Evolutionary conservation across 1,284 basidiomycete species (phyloP), one percentile per base, ranked within the genome.

Genomic region (Athelia psychrophila): DNA sequence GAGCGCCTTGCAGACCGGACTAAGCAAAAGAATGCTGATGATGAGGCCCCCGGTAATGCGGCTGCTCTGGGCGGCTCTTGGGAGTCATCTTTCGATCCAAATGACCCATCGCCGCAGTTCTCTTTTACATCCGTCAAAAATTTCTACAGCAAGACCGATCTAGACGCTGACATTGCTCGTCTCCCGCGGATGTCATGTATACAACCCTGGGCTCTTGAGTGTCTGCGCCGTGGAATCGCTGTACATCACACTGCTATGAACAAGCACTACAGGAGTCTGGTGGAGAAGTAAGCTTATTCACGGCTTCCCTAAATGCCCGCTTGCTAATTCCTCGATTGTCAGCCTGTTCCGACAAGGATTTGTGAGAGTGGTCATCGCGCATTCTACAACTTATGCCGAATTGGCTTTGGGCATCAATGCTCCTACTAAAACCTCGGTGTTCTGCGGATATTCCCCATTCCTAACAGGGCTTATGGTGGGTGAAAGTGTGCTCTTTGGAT

Each of bases 381-480:
- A n/a, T n/a, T n/a, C n/a, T n/a, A n/a, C n/a, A n/a, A n/a, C n/a
- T n/a, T n/a, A n/a, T n/a, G n/a, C n/a, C n/a, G n/a, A n/a, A n/a
- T 69, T 88, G 49, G 86, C 87, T 2, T 68, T 89, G 10, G 86
- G 87, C 53, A 89, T 88, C 62, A 89, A 88, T 58, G 85, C 84
- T 0, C 86, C 86, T 0, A 76, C 83, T 0, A 85, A 78, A 57
- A 84, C 86, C 0, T 73, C 79, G 1, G 75, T 88, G 9, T 89
- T 88, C 60, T 80, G 77, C 51, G 85, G 81, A 0, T 85, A 88
- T 64, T 87, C 84, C 0, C 79, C 84, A 4, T 83, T 60, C 60
- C 60, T 88, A 38, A 87, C 84, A 3, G 80, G 85, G 0, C 72
- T 88, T 13, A 82, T 79, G 76, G 82, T 82, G 57, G 20, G 73